Base-by-base conservation (phyloP, 2,329 filamentous ascomycete genomes). In the Phyllachora maydis region DNA sequence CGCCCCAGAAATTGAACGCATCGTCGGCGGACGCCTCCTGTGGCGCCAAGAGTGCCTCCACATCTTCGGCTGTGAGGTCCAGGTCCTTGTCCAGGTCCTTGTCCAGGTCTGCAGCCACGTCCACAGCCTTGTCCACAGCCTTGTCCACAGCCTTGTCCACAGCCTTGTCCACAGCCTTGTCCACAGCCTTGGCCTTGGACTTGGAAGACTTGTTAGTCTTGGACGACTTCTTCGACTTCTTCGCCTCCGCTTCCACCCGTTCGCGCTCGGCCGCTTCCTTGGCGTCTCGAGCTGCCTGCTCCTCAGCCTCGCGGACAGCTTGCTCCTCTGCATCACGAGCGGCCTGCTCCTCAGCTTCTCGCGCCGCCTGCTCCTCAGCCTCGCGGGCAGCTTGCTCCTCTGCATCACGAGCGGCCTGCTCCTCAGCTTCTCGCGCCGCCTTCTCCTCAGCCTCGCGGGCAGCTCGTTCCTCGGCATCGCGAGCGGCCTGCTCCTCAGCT, bases 401-500 rank as follows among this genome's bases (percentile, higher is more conserved):
- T 10, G 22, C 28, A 26, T 37, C 35, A 4, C 26, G 31, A n/a
- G 31, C 32, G n/a, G 28, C 27, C 14, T 32, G 26, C 12, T 13
- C 21, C 14, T 23, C 21, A 4, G 32, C 34, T 21, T 33, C 33
- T 4, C 23, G 29, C 32, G 14, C 13, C 4, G 21, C 21, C 12
- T 7, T 28, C 32, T 25, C 42, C 23, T 45, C 43, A 11, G 43
- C 43, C 16, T 47, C 42, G 23, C 45, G 43, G n/a, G 43, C 42
- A 10, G 42, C 45, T 12, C 50, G 35, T 4, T 29, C 34, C 18
- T 27, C 25, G n/a, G 13, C 22, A 10, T 21, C 19, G 14, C 23
- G 23, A 12, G 36, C 40, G 10, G 39, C 40, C 10, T 32, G 23
- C 14, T 33, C 34, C 19, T 38, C 36, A 5, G 32, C 33, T 25